phyloP scores from a whole-genome alignment of 306 rosid genomes.

The Senna tora region DNA sequence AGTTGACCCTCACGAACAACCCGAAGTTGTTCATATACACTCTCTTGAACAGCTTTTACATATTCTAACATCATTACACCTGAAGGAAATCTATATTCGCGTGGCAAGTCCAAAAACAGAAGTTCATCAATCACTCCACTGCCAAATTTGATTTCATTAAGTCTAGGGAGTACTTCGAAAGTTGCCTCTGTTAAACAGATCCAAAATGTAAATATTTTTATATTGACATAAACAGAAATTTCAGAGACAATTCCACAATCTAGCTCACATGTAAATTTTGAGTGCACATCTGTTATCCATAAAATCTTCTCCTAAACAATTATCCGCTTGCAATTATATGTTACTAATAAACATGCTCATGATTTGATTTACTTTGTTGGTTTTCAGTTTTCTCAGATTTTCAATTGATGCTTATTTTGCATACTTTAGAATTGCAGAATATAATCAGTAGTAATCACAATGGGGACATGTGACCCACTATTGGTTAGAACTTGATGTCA shows the following conservation, averaged over 20 bases:
- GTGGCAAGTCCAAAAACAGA: constrained; percentile 84
- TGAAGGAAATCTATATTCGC: constrained; percentile 72
- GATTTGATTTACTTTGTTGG: background rate
- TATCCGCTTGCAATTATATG: background rate
- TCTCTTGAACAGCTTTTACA: constrained; percentile 92
- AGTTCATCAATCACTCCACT: constrained; percentile 97
- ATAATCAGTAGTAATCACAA: too few species aligned
- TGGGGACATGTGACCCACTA: too few species aligned
- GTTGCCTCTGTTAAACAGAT: constrained; percentile 80
- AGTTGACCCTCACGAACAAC: constrained; percentile 99
- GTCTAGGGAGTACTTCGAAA: constrained; percentile 94
- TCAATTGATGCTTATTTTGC: too few species aligned
- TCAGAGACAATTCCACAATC: background rate
- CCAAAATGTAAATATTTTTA: constrained; percentile 32
- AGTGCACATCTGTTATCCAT: background rate
- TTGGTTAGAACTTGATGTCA: too few species aligned
- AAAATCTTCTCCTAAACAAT: background rate
- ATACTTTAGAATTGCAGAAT: too few species aligned
- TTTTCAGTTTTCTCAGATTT: too few species aligned
- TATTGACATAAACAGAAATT: constrained; percentile 22
- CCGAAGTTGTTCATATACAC: constrained; percentile 95
- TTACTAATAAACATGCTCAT: background rate
- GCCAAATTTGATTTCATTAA: constrained; percentile 90
- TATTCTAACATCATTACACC: constrained; percentile 91
- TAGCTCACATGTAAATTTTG: background rate